These are phyloP conservation scores for Furcasterigmium furcatum DNA, from an alignment of 2,329 filamentous ascomycete genomes.

Conservation along the genomic window DNA sequence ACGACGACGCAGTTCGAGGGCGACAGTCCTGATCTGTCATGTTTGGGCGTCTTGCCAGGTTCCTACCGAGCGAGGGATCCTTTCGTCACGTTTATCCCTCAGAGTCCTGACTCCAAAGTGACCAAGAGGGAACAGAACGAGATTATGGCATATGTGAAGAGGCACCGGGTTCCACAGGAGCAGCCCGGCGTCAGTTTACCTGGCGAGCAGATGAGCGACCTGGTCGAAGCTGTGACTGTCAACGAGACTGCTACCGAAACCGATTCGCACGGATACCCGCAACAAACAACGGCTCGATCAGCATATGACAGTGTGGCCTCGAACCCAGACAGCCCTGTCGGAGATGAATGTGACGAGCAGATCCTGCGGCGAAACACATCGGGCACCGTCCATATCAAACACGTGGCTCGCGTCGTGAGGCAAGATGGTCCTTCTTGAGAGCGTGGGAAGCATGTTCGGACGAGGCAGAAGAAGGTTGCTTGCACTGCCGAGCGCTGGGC, in stretches of 20 bases:
- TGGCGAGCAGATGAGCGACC: background rate
- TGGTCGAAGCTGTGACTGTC: no score
- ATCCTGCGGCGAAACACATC: conserved; percentile 1
- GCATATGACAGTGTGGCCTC: no score
- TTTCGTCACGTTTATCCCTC: background rate
- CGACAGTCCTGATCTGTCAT: background rate
- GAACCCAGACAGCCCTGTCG: no score
- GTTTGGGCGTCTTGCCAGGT: background rate
- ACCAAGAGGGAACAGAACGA: background rate
- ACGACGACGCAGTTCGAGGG: background rate
- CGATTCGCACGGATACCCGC: no score
- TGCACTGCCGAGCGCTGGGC: no score
- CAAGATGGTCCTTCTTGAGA: background rate
- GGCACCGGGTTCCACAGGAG: background rate
- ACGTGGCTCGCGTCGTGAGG: background rate
- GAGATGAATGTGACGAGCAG: background rate
- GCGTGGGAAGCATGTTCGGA: no score
- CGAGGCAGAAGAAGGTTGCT: no score
- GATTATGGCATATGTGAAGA: background rate
- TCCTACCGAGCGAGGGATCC: background rate
- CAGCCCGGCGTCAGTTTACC: background rate
- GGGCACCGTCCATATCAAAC: background rate
- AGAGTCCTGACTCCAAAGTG: background rate
- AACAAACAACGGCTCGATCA: no score
- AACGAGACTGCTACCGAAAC: no score